Base-by-base conservation (phyloP, 305 asterid genomes). In the Vinca major region DNA sequence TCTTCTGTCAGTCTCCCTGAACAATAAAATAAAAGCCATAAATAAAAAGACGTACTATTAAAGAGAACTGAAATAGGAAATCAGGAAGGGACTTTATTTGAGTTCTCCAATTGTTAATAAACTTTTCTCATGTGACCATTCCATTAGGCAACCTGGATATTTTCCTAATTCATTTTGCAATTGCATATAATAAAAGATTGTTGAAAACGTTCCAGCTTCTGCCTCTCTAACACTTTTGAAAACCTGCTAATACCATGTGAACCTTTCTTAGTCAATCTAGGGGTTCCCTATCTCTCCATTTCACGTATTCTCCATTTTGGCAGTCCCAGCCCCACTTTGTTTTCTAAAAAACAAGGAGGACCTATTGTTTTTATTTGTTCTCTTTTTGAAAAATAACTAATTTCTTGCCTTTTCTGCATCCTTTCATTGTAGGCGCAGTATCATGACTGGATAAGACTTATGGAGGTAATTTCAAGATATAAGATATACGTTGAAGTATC, bases 401-500 rank as follows among this genome's bases (percentile, higher is more conserved):
- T 19, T n/a, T 54, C 21, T 50, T 50, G 54, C 19, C n/a, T 4
- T 50, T 50, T 50, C 20, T 50, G 54, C 54, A 50, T 50, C 20
- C 57, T 63, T 54, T 53, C 73, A 51, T 79, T 76, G 65, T 87
- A 93, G 99, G 91, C 89, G 63, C 99, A 93, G 76, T 91, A 93
- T 86, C 95, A 93, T 82, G 99, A 93, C 67, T 93, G 99, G 99
- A 93, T 93, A 78, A 86, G 90, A 79, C 93, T 93, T 80, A 72
- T 91, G 96, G 99, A 93, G 88, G 91, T 83, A 77, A 85, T 93
- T 81, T 85, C 99, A 62, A 86, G 90, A 56, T 86, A 90, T 75
- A 89, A 86, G 80, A 79, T 83, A 54, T 83, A 80, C 71, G 87
- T 93, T 20, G 99, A 93, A 75, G 82, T 87, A 64, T 89, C 92